Evolutionary conservation across 768 basidiomycete species (phyloP), one percentile per base, ranked within the genome.

Genomic region (Collybiopsis confluens): DNA sequence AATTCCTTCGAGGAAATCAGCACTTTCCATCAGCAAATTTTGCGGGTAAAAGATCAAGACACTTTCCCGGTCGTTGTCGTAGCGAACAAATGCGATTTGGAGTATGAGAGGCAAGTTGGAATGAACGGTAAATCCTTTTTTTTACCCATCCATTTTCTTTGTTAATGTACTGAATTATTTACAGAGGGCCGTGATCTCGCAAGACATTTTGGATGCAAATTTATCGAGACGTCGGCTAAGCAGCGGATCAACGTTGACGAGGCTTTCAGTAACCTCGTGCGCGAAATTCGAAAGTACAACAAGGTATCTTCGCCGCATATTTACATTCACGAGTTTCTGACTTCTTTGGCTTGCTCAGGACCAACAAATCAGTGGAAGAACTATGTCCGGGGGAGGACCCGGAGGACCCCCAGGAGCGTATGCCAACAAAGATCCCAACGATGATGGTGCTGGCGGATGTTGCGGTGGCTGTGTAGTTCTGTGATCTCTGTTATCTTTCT

Each of bases 1-100:
- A 89, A 92, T 69, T 96, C 95, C 43, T 98, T 98, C 65, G 93
- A 98, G 70, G 92, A 98, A 80, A 95, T 98, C 64, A 88, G 83
- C 69, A 90, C 86, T 5, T 97, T 98, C 82, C 90, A 94, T 65
- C 91, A 94, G 65, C 95, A 98, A 66, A 97, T 98, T 57, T 79
- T 95, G 28, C 85, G 96, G 52, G 96, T 98, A 55, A 98, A 98
- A 72, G 96, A 98, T 69, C 90, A 90, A 66, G 95, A 97, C 65
- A 81, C 83, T 5, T 93, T 98, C 79, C 96, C 96, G 16, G 89
- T 96, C 62, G 90, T 98, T 55, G 85, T 98, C 52, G 92, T 97
- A 8, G 96, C 93, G n/a, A 98, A 98, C 78, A 98, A 98, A 73
- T 90, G 89, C 63, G 96, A 98, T 70, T 74, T 96, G 62, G 95